A percentile compares a stretch with the other conserved stretches of the same genome.
These are phyloP conservation scores for Capsicum baccatum DNA, from an alignment of 257 asterid species.

Conservation along the genomic window DNA sequence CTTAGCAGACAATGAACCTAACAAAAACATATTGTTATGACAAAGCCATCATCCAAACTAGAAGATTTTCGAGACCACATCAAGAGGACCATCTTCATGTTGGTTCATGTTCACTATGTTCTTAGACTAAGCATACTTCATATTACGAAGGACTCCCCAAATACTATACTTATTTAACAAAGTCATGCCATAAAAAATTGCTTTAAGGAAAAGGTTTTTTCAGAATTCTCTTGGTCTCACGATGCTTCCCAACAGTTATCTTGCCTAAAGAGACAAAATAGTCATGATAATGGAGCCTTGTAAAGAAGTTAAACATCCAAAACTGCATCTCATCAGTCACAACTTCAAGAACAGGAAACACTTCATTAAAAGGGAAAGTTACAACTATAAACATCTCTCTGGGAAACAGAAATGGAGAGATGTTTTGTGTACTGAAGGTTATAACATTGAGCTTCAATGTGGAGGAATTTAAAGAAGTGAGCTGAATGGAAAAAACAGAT, in stretches of 20 bases:
- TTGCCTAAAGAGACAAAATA: constrained; percentile 22
- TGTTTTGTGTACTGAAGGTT: too few relatives aligned
- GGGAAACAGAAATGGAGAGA: too few relatives aligned
- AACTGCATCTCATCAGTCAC: neutral
- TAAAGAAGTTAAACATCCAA: constrained; percentile 14
- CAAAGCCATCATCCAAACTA: neutral
- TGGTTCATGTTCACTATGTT: constrained; percentile 14
- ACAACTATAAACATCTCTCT: too few relatives aligned
- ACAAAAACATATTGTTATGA: neutral
- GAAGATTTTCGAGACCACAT: neutral
- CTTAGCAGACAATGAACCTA: constrained; percentile 12
- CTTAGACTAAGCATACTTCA: constrained; percentile 6
- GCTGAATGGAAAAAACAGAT: too few relatives aligned
- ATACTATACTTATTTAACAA: constrained; percentile 13
- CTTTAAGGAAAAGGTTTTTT: constrained; percentile 69
- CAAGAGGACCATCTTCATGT: constrained; percentile 1
- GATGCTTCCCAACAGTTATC: constrained; percentile 50
- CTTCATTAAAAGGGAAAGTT: too few relatives aligned
- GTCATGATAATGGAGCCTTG: neutral
- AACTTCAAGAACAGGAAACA: neutral
- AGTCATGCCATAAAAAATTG: constrained; percentile 15
- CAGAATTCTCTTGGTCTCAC: constrained; percentile 39
- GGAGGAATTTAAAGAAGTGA: too few relatives aligned
- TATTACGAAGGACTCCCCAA: constrained; percentile 19
- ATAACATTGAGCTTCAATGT: too few relatives aligned